These are phyloP conservation scores for Picochlorum sp. DNA, from an alignment of 139 green algal species.

Conservation along the genomic window DNA sequence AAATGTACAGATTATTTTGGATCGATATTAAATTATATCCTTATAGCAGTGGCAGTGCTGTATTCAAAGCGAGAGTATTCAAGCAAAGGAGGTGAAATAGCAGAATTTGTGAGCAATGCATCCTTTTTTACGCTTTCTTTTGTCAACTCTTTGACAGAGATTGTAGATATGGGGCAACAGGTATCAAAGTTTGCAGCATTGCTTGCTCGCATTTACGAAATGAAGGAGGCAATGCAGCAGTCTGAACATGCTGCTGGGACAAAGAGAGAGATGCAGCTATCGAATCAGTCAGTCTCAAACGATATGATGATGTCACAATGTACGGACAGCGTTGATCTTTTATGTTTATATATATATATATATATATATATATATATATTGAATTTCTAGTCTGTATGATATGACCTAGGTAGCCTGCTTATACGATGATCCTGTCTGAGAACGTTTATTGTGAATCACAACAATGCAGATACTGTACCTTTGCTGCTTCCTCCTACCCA, in stretches of 20 bases:
- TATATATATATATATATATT: too few relatives aligned
- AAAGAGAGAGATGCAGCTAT: too few relatives aligned
- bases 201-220: slow-evolving; percentile 18
- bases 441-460: too few relatives aligned
- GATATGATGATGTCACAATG: too few relatives aligned
- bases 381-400: too few relatives aligned
- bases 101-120: slow-evolving; percentile 50
- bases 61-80: neutral
- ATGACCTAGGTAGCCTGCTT: too few relatives aligned
- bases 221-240: slow-evolving; percentile 14
- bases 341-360: too few relatives aligned
- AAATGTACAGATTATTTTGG: slow-evolving; percentile 42
- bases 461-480: neutral
- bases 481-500: neutral
- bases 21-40: slow-evolving; percentile 42
- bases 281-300: too few relatives aligned
- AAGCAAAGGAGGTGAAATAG: slow-evolving; percentile 18
- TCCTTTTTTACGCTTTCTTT: slow-evolving; percentile 53
- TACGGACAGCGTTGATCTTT: too few relatives aligned
- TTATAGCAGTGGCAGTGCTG: slow-evolving; percentile 37
- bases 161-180: slow-evolving; percentile 26
- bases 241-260: too few relatives aligned
- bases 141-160: slow-evolving; percentile 50
- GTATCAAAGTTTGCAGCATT: slow-evolving; percentile 10
- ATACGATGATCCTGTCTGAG: too few relatives aligned